A percentile compares a stretch with the other conserved stretches of the same genome.
phyloP scores from a whole-genome alignment of 306 rosid genomes.

The Betula pendula region DNA sequence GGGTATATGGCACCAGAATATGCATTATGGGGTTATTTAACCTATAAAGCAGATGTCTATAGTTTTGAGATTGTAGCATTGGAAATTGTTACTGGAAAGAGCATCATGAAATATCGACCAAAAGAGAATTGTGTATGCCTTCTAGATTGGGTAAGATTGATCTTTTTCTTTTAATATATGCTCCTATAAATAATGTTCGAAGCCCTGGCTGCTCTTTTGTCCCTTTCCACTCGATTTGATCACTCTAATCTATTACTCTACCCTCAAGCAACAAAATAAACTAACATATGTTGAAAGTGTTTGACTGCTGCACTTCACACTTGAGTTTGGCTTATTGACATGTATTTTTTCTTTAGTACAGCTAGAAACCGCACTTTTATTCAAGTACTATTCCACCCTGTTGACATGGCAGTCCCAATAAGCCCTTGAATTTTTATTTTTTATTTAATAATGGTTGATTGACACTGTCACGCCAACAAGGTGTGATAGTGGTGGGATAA shows the following conservation, averaged over 20 bases:
- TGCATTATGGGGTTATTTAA: slow-evolving; percentile 63
- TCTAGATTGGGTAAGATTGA: slow-evolving; percentile 50
- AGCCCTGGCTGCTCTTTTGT: background rate
- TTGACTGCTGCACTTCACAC: background rate
- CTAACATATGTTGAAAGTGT: background rate
- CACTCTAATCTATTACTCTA: too few species aligned
- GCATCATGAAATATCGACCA: slow-evolving; percentile 37
- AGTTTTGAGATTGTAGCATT: slow-evolving; percentile 59
- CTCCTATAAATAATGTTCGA: background rate
- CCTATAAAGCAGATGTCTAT: slow-evolving; percentile 61
- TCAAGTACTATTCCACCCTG: too few species aligned
- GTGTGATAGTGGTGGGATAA: too few species aligned
- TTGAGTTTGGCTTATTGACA: background rate
- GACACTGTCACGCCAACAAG: too few species aligned
- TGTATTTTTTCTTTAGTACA: too few species aligned
- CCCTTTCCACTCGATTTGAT: background rate
- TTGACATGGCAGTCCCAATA: too few species aligned
- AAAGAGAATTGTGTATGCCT: slow-evolving; percentile 56
- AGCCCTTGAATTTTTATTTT: too few species aligned
- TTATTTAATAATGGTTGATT: too few species aligned
- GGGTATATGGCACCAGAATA: slow-evolving; percentile 84
- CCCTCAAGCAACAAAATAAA: background rate
- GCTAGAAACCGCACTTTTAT: too few species aligned
- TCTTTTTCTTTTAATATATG: background rate
- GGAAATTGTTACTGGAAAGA: slow-evolving; percentile 54